Base-by-base conservation (phyloP, 176 grass and related monocot species). In the Raddia guianensis region DNA sequence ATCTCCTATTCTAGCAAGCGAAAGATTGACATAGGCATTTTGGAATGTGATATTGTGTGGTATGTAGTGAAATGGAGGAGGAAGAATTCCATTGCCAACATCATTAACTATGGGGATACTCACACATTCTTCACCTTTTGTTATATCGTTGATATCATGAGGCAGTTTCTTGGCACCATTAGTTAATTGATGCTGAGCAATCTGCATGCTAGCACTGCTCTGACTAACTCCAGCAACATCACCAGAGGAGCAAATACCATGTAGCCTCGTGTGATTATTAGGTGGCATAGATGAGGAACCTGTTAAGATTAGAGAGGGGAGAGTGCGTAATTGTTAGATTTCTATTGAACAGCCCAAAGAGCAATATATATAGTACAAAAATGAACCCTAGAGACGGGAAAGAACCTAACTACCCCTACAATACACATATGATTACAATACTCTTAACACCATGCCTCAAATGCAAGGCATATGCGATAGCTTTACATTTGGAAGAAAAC, bases 1-100 rank as follows among this genome's bases (percentile, higher is more conserved):
- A 85, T 95, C 92, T 81, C 92, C 95, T 50, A 98, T 93, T 73
- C 95, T 87, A 74, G 92, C 90, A 72, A 98, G 80, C 5, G 88
- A 95, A 61, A 93, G 13, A 80, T 80, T 89, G 48, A 98, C 49
- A 74, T 93, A 87, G 47, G 90, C 92, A 20, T 89, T 76, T 76
- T 95, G 90, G 18, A 87, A 89, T 20, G 87, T 77, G 79, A 82
- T 80, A 46, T 98, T 98, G 18, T 73, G 69, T 16, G 88, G 82
- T 72, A 98, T 95, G 70, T 98, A 98, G 70, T 78, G 58, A 85
- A 98, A 98, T 45, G 48, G 65, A 46, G 90, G 78, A 27, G 92
- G 95, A 69, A 92, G 78, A 81, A 83, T 76, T 19, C 79, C 90
- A 74, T 49, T 81, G 32, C 80, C 87, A n/a, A 47, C 4, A 67